Base-by-base conservation (phyloP, 2,329 filamentous ascomycete species). In the Pseudopithomyces chartarum region DNA sequence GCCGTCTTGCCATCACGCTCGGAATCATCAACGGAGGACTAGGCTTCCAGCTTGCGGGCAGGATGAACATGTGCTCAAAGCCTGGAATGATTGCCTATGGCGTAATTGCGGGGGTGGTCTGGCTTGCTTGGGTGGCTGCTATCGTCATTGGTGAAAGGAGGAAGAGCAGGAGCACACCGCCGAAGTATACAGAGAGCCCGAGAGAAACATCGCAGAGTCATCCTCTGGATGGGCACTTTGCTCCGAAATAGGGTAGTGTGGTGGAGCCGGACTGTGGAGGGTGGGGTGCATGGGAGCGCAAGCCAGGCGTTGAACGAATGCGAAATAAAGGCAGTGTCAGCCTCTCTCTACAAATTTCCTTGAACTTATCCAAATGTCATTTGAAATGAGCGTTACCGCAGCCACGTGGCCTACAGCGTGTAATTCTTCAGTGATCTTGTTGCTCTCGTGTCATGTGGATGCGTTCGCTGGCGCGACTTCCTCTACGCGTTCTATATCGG, bases 21-120 rank as follows among this genome's bases (percentile, higher is more conserved):
- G 84, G 81, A 2, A 81, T 85, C 54, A 76, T 86, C 66, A 86
- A 85, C 63, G 84, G 82, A n/a, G 84, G 83, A 0, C 68, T 86
- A 1, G 84, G 84, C 0, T 77, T 85, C 36, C 70, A 74, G 55
- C 71, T 84, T 17, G 79, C 81, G 2, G 73, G 78, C 20, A 71
- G 76, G 33, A 77, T 73, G 44, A 66, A 60, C 4, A 62, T 70
- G 20, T 73, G 73, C n/a, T 68, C 66, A 0, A 62, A 38, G 19
- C 48, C 58, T 6, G 70, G 70, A 1, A 69, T 68, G 48, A 81
- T 84, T 58, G 81, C 76, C 0, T 85, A 85, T 60, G 73, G 75
- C 2, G 79, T 84, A 7, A 69, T 83, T 48, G 81, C 82, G 33
- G 83, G 74, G 2, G 51, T 82, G 12, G 74, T 85, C 49, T 82